phyloP scores from a whole-genome alignment of 139 green algal species.

The Picocystis salinarum region DNA sequence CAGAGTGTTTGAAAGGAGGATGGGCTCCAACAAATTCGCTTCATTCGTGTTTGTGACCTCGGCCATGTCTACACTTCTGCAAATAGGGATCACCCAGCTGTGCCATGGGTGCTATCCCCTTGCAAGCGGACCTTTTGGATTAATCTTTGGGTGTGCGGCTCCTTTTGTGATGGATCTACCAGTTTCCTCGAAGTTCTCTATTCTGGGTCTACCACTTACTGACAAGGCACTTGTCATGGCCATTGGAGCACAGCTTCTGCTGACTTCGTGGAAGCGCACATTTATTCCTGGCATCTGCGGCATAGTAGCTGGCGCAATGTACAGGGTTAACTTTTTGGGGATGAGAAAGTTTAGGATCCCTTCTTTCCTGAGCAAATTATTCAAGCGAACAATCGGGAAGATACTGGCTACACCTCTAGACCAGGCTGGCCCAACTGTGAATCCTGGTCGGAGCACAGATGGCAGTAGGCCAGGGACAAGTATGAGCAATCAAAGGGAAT shows the following conservation, averaged over 20 bases:
- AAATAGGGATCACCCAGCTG: conserved; percentile 14
- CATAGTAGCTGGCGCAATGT: conserved; percentile 30
- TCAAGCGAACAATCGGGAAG: too few species aligned
- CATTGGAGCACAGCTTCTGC: conserved; percentile 29
- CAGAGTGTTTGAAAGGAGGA: conserved; percentile 35
- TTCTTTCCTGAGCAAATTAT: too few species aligned
- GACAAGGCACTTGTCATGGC: conserved; percentile 39
- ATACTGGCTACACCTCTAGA: too few species aligned
- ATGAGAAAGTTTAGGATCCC: too few species aligned
- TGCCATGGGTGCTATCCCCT: background rate
- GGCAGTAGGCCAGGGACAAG: too few species aligned
- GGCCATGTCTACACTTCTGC: conserved; percentile 8
- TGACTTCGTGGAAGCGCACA: conserved; percentile 13
- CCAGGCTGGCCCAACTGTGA: too few species aligned
- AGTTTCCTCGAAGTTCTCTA: conserved; percentile 17
- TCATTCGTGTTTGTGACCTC: conserved; percentile 15
- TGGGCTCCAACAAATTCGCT: conserved; percentile 28
- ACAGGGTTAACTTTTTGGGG: conserved; percentile 26
- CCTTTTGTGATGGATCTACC: conserved; percentile 36
- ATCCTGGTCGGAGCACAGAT: too few species aligned
- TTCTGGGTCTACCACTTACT: conserved; percentile 29
- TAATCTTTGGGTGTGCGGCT: conserved; percentile 38
- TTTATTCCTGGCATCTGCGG: conserved; percentile 13
- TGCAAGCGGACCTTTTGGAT: conserved; percentile 19
- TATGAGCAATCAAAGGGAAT: too few species aligned